Conservation (phyloP, 345 rosid species). For the Eucalyptus urophylla region DNA sequence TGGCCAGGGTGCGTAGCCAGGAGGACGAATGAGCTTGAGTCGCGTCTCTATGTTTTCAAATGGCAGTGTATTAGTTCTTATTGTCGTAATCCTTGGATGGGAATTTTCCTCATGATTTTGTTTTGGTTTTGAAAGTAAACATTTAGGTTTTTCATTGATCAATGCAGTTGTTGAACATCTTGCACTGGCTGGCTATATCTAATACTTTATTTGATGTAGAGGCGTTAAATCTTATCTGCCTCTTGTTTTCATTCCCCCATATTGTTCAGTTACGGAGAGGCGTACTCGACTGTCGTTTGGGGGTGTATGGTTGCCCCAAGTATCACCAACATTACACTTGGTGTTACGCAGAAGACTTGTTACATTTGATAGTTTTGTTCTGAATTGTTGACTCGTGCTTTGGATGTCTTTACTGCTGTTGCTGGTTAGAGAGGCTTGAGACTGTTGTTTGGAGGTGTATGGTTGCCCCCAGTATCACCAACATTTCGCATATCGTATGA, state of each 20-base stretch:
- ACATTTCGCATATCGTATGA: background rate
- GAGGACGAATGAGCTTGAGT: conserved; percentile 35
- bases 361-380: background rate
- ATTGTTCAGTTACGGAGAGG: background rate
- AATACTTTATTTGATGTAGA: background rate
- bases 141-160: background rate
- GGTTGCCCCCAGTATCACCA: background rate
- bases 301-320: background rate
- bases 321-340: background rate
- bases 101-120: background rate
- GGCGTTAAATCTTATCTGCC: background rate
- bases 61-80: background rate
- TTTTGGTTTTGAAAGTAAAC: background rate
- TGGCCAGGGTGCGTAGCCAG: conserved; percentile 72
- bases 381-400: background rate
- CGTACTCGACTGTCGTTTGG: background rate
- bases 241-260: background rate
- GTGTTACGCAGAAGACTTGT: background rate
- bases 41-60: background rate
- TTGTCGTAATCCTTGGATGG: background rate
- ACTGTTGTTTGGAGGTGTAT: background rate
- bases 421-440: background rate
- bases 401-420: background rate
- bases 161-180: background rate
- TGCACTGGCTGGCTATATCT: background rate